Conservation (phyloP, 495 filamentous ascomycete genomes). For the Podospora australis region DNA sequence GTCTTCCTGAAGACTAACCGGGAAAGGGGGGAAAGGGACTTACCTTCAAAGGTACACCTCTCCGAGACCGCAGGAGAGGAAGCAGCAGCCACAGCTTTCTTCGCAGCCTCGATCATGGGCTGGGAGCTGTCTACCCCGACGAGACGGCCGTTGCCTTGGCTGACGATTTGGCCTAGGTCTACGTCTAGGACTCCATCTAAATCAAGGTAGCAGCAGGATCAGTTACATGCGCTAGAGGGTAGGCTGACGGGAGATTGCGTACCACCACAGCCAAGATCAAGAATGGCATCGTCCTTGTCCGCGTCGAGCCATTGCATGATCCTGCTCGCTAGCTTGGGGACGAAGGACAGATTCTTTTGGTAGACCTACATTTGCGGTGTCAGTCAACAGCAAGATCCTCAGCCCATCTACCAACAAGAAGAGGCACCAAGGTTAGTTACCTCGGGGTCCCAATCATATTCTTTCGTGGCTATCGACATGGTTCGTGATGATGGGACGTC, state of each 20-base stretch:
- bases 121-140: constrained; percentile 61
- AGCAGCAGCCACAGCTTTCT: constrained; percentile 15
- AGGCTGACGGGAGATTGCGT: constrained; percentile 5
- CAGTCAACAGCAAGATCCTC: background rate
- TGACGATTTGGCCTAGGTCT: constrained; percentile 39
- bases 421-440: background rate
- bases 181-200: constrained; percentile 58
- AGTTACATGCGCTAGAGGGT: background rate
- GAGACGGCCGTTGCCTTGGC: constrained; percentile 39
- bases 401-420: background rate
- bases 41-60: background rate
- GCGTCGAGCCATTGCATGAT: constrained; percentile 60
- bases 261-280: constrained; percentile 73
- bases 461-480: no score
- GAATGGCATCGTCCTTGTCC: constrained; percentile 52
- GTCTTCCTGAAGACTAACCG: no score
- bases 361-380: constrained; percentile 42
- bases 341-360: constrained; percentile 61
- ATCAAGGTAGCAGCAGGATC: no score
- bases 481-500: no score
- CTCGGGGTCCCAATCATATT: background rate
- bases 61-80: no score
- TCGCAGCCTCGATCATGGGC: constrained; percentile 57
- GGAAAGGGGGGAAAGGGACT: background rate
- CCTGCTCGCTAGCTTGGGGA: constrained; percentile 59